phyloP scores from a whole-genome alignment of 1,284 basidiomycete genomes.

The Schizophyllum amplum region DNA sequence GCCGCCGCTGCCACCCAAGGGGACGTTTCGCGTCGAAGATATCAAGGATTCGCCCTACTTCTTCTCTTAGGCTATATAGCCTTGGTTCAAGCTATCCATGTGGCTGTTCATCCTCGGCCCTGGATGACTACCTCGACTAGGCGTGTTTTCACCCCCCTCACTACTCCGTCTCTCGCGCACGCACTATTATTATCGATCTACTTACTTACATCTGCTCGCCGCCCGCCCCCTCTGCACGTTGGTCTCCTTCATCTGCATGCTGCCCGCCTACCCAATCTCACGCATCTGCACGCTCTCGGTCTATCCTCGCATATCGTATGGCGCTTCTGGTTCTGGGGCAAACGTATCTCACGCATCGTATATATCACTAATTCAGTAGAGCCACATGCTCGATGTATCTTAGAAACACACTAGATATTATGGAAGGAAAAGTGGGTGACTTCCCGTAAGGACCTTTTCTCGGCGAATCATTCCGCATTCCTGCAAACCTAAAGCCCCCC shows the following conservation, averaged over 20 bases:
- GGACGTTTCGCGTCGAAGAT: constrained; percentile 79
- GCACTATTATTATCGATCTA: background rate
- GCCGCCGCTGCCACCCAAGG: constrained; percentile 81
- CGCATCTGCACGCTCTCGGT: background rate
- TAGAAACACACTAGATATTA: background rate
- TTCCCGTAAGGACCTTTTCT: too few relatives aligned
- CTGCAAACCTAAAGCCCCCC: too few relatives aligned
- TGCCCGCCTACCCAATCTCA: background rate
- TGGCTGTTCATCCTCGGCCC: too few relatives aligned
- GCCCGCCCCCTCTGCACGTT: background rate
- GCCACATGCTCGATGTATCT: background rate
- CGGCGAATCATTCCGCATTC: too few relatives aligned
- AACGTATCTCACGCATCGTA: background rate
- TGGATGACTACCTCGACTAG: too few relatives aligned
- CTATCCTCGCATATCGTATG: too few relatives aligned
- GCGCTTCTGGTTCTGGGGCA: background rate
- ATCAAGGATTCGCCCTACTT: constrained; percentile 86
- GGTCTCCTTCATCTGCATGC: background rate
- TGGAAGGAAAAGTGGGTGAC: background rate
- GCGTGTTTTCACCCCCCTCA: background rate
- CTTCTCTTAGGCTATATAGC: constrained; percentile 84
- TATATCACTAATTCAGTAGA: background rate
- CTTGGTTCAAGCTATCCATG: too few relatives aligned
- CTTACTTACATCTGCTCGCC: too few relatives aligned
- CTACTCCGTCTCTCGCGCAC: background rate